Base-by-base conservation (phyloP, 306 rosid genomes). In the Cicer yamashitae region DNA sequence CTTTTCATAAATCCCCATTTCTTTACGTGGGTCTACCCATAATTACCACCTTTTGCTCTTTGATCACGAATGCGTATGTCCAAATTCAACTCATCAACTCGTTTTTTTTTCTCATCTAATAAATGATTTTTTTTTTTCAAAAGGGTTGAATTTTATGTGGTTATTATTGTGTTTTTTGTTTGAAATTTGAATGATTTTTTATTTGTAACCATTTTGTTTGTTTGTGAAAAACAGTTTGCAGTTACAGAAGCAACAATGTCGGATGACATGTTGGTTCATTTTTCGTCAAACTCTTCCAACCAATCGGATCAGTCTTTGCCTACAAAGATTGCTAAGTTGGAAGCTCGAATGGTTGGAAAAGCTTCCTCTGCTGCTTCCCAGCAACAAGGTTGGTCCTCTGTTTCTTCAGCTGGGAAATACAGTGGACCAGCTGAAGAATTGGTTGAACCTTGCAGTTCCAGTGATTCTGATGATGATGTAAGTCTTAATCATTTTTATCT, bases 301-400 rank as follows among this genome's bases (percentile, higher is more conserved):
- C 99, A 90, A 83, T 96, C 99, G 22, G 99, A 96, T 83, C 98
- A 96, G 84, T 92, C 99, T 69, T 74, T 96, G 64, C 99, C 99
- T 59, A 88, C 96, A 9, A 92, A 92, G 87, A 92, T 96, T 82
- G 98, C 98, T 54, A 96, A 92, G 88, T 88, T 96, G 74, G 99
- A 96, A 81, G 98, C 99, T 88, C 99, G 98, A 43, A 89, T 96
- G 99, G 87, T 77, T 10, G 96, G 99, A 25, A 92, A 92, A 82
- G 85, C 87, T 68, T 84, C 98, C 15, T 82, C 96, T 10, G 71
- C 82, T 20, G 68, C 84, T 51, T 72, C 88, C 45, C 88, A 82
- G 78, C 98, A 91, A 74, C 71, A 91, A 37, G 68, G 87, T 66
- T 75, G 98, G 93, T 30, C 96, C 6, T 65, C 93, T 22, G 82